phyloP scores from a whole-genome alignment of 2,329 filamentous ascomycete genomes.

The Pseudogymnoascus sp. region DNA sequence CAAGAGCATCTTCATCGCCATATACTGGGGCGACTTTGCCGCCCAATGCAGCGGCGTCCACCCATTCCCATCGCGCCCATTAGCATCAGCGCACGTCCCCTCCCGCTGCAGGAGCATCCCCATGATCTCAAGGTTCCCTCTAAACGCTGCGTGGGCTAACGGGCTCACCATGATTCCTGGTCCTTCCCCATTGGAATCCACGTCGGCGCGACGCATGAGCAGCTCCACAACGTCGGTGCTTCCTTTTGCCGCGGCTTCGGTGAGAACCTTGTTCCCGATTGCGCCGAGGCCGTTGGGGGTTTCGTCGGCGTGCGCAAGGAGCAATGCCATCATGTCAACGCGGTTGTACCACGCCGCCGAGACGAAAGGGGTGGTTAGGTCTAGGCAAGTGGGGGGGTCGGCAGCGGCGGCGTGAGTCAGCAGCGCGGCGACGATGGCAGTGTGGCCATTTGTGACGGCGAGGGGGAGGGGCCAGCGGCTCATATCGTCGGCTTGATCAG shows the following conservation, averaged over 20 bases:
- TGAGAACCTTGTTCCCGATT: neutral
- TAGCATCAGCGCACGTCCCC: neutral
- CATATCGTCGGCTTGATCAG: neutral
- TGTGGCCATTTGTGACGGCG: neutral
- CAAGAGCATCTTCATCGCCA: neutral
- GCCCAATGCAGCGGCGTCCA: neutral
- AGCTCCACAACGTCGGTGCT: neutral
- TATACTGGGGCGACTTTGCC: neutral
- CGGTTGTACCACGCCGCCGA: neutral
- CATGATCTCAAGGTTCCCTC: neutral
- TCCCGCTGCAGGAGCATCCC: neutral
- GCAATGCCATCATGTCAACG: neutral
- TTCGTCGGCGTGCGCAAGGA: neutral
- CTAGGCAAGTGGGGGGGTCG: neutral
- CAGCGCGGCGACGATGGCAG: neutral
- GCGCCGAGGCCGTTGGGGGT: neutral
- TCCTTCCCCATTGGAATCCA: neutral
- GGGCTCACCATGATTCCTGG: neutral
- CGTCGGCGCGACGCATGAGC: neutral
- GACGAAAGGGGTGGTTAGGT: neutral
- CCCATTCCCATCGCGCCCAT: neutral
- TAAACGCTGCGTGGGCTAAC: neutral
- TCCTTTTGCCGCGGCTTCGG: neutral
- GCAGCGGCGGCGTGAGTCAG: neutral
- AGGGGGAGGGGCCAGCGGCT: neutral